A percentile compares a stretch with the other conserved stretches of the same genome.
These are phyloP conservation scores for Penstemon davidsonii DNA, from an alignment of 257 asterid species.

Conservation along the genomic window DNA sequence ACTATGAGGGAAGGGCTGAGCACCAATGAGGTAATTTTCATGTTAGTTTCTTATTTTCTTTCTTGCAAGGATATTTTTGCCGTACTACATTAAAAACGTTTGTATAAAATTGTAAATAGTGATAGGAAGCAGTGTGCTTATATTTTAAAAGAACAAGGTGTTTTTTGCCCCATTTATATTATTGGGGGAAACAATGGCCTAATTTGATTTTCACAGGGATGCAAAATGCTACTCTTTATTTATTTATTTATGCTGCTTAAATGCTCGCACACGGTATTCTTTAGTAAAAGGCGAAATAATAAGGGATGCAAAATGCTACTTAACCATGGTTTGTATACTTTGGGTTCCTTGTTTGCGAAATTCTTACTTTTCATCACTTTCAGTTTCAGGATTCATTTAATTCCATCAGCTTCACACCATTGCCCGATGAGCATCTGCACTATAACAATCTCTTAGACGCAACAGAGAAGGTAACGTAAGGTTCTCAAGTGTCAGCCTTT, in stretches of 20 bases:
- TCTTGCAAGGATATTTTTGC: too few species aligned
- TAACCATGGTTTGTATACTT: neutral
- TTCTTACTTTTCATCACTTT: slow-evolving; percentile 12
- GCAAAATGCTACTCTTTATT: neutral
- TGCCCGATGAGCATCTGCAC: slow-evolving; percentile 75
- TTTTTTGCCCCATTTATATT: neutral
- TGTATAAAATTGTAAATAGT: too few species aligned
- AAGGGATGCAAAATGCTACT: neutral
- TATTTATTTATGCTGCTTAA: too few species aligned
- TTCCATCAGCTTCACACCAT: slow-evolving; percentile 46
- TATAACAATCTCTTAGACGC: slow-evolving; percentile 57
- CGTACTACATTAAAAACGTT: too few species aligned
- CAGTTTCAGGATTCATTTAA: slow-evolving; percentile 47
- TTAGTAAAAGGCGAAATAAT: neutral
- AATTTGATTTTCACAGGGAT: neutral
- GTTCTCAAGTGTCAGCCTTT: neutral
- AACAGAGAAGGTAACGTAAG: slow-evolving; percentile 50
- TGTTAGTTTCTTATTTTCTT: too few species aligned
- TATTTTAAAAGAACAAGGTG: too few species aligned
- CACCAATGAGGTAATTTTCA: too few species aligned
- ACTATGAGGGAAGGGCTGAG: too few species aligned
- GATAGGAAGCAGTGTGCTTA: too few species aligned
- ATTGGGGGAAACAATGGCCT: neutral
- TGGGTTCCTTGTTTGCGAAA: slow-evolving; percentile 12
- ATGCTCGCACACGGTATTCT: too few species aligned